Percentiles rank a stretch among this genome's conserved stretches.
phyloP scores from a whole-genome alignment of 1,139 yeast genomes.

The Kurtzmaniella quercitrusa region DNA sequence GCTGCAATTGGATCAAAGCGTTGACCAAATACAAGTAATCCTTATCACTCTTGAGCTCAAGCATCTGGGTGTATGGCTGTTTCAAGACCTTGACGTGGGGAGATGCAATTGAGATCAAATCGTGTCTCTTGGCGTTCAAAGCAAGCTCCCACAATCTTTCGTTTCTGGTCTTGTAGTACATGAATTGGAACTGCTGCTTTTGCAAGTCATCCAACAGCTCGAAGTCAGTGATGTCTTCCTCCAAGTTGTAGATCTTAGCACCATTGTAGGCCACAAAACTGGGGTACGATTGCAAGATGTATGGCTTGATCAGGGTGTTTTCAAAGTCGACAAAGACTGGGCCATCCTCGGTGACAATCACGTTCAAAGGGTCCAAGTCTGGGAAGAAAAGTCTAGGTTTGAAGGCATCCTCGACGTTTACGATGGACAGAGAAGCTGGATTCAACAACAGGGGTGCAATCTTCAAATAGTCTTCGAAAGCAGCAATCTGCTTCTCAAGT shows the following conservation, averaged over 20 bases:
- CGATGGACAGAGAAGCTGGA: slow-evolving; percentile 42
- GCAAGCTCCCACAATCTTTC: slow-evolving; percentile 84
- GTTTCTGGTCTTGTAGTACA: slow-evolving; percentile 85
- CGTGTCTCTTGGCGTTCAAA: slow-evolving; percentile 59
- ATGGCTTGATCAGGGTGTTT: slow-evolving; percentile 74
- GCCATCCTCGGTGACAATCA: slow-evolving; percentile 41
- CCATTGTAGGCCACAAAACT: slow-evolving; percentile 83
- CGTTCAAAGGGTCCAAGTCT: slow-evolving; percentile 89
- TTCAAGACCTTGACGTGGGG: slow-evolving; percentile 70
- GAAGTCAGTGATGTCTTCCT: slow-evolving; percentile 71
- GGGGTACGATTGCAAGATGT: slow-evolving; percentile 73
- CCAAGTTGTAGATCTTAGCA: slow-evolving; percentile 71
- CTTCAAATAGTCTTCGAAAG: slow-evolving; percentile 55
- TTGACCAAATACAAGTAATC: slow-evolving; percentile 68
- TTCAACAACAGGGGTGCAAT: slow-evolving; percentile 56
- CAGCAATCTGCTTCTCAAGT: slow-evolving; percentile 42
- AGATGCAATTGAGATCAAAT: slow-evolving; percentile 72
- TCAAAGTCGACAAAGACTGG: slow-evolving; percentile 76
- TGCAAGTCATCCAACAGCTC: slow-evolving; percentile 65
- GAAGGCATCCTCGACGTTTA: slow-evolving; percentile 60
- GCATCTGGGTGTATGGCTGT: slow-evolving; percentile 61
- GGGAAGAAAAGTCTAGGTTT: slow-evolving; percentile 75
- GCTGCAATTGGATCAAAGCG: slow-evolving; percentile 64
- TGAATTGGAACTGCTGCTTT: slow-evolving; percentile 76
- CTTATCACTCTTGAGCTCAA: slow-evolving; percentile 56